Evolutionary conservation across 371 early-diverging fungal genomes (phyloP), one percentile per base, ranked within the genome.

Genomic region (Capillidium heterosporum): DNA sequence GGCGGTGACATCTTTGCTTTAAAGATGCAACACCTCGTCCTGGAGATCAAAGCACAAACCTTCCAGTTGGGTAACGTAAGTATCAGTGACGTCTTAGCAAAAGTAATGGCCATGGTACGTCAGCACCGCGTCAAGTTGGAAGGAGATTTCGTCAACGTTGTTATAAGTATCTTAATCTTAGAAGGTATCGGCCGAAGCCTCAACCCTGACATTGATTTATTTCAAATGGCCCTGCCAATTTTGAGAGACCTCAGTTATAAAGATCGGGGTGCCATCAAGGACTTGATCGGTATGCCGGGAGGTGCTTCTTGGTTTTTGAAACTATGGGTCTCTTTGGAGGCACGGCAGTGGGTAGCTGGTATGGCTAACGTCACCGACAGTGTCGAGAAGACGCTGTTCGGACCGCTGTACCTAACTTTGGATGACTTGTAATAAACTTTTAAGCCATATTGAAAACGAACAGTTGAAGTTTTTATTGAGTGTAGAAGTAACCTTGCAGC

Each of bases 151-250:
- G 81, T 85, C 31, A 94, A 93, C 66, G 80, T 95, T 1, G 80
- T 87, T 5, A 84, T 97, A 35, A 80, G 87, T 15, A 83, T 91
- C 60, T 74, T 93, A 71, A 68, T 94, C 44, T 63, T 95, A 11
- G 98, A 97, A 67, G 98, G 98, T 0, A 84, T 95, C 57, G 97
- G 95, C 1, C 67, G 91, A 31, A 80, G 81, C 54, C 64, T 97
- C 56, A 84, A 91, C 62, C 90, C 91, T 0, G 81, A 88, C n/a
- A 67, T 93, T 32, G 95, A 97, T 65, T 69, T 97, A 39, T 75
- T 95, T 60, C 81, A 84, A 55, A 84, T 71, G 13, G 82, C 89
- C 0, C 58, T 89, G 39, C 89, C 91, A 0, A 81, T 87, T 17
- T 63, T 89, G 43, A 66, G 87, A 32, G 71, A 78, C n/a, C 70